Evolutionary conservation across 768 basidiomycete species (phyloP).

Genomic region (Phlegmacium glaucopus): DNA sequence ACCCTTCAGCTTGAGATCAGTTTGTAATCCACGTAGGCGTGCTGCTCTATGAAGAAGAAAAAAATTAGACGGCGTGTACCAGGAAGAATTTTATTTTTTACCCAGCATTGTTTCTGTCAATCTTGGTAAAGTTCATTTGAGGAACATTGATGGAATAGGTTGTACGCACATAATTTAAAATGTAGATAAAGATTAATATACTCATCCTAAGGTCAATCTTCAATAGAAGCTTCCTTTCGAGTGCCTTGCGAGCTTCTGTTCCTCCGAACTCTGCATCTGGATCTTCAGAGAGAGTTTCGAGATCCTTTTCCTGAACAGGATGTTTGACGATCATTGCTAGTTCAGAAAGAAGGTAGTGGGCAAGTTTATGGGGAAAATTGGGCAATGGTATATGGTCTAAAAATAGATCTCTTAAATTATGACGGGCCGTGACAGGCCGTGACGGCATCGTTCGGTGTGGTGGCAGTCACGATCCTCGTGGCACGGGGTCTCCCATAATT

Average conservation of each 20-base stretch:
- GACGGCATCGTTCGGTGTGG: too few relatives aligned
- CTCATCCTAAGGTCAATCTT: conserved; percentile 59
- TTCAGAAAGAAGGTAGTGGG: neutral
- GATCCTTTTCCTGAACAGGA: conserved; percentile 6
- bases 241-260: conserved; percentile 36
- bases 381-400: too few relatives aligned
- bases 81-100: conserved; percentile 21
- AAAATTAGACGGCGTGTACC: too few relatives aligned
- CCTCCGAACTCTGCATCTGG: conserved; percentile 48
- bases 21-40: conserved; percentile 64
- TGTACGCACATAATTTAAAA: conserved; percentile 42
- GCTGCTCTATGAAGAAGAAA: conserved; percentile 53
- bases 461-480: too few relatives aligned
- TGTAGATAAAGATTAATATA: conserved; percentile 49
- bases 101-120: conserved; percentile 76
- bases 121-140: conserved; percentile 28
- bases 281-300: conserved; percentile 10
- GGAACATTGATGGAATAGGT: neutral
- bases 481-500: too few relatives aligned
- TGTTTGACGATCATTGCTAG: too few relatives aligned
- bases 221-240: conserved; percentile 51
- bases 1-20: conserved; percentile 56
- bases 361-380: neutral
- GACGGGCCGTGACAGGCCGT: too few relatives aligned
- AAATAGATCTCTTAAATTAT: too few relatives aligned